These are phyloP conservation scores for Tolypocladium pustulatum DNA, from an alignment of 2,329 filamentous ascomycete species.

Conservation along the genomic window DNA sequence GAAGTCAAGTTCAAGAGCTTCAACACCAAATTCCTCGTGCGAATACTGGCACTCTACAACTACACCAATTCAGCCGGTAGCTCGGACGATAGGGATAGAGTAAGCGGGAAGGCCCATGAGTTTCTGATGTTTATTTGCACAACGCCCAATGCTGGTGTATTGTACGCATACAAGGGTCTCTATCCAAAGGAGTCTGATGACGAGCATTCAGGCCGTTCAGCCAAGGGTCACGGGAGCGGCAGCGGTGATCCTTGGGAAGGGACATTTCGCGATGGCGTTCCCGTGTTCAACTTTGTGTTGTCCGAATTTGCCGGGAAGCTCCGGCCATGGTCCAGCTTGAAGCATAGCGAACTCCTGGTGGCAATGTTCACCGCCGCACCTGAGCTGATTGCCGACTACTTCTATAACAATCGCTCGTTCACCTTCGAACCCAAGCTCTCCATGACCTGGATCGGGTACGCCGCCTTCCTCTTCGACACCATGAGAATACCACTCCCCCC, in stretches of 20 bases:
- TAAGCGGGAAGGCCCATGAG: conserved; percentile 61
- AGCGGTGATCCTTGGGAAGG: conserved; percentile 56
- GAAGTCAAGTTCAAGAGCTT: conserved; percentile 67
- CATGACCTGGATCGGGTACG: conserved; percentile 90
- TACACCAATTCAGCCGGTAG: conserved; percentile 37
- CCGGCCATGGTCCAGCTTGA: conserved; percentile 70
- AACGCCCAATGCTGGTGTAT: conserved; percentile 57
- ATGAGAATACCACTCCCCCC: conserved; percentile 64
- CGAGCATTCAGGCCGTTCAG: conserved; percentile 14
- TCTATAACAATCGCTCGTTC: conserved; percentile 68
- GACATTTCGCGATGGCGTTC: conserved; percentile 53
- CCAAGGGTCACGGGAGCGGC: conserved; percentile 19
- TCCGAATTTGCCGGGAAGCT: conserved; percentile 70
- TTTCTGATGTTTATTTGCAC: conserved; percentile 72
- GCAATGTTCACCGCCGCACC: conserved; percentile 73
- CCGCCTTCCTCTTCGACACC: conserved; percentile 74
- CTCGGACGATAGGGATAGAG: conserved; percentile 31
- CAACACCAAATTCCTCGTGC: conserved; percentile 61
- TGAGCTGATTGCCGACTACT: conserved; percentile 82
- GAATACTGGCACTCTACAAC: conserved; percentile 62
- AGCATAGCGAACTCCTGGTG: conserved; percentile 73
- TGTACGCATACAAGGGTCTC: conserved; percentile 70
- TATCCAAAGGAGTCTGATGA: conserved; percentile 65
- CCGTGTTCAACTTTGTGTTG: conserved; percentile 69
- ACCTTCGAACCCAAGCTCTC: conserved; percentile 86